phyloP scores from a whole-genome alignment of 768 basidiomycete genomes.

The Phylloporus sp. region DNA sequence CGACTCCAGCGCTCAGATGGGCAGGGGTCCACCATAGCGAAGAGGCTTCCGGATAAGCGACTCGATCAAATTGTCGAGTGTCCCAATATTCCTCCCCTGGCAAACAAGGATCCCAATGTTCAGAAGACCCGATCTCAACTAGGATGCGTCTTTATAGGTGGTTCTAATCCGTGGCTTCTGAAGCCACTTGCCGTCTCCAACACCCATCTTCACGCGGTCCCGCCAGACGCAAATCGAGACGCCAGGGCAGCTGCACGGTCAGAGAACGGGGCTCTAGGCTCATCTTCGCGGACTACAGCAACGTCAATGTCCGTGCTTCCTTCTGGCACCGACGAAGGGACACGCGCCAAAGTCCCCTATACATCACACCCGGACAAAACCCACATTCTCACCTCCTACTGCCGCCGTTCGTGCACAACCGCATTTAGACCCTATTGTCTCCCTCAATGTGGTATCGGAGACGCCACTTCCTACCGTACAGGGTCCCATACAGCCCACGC shows the following conservation, averaged over 20 bases:
- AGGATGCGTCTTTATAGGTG: constrained; percentile 43
- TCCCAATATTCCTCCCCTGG: too few species aligned
- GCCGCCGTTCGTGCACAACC: constrained; percentile 27
- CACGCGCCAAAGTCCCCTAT: constrained; percentile 19
- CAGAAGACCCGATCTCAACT: constrained; percentile 5
- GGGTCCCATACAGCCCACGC: constrained; percentile 8
- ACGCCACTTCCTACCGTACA: constrained; percentile 4
- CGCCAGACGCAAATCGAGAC: constrained; percentile 9
- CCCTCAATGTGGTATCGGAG: constrained; percentile 2
- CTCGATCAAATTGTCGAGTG: too few species aligned
- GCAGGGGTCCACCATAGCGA: too few species aligned
- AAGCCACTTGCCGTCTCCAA: constrained; percentile 6
- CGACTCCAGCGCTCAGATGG: constrained; percentile 30
- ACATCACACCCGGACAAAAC: constrained; percentile 8
- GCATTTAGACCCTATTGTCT: constrained; percentile 29
- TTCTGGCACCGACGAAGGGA: constrained; percentile 14
- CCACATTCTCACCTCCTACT: constrained; percentile 18
- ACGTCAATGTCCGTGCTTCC: constrained; percentile 35
- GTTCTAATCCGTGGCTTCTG: constrained; percentile 36
- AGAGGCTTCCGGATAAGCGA: too few species aligned
- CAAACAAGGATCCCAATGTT: constrained; percentile 12
- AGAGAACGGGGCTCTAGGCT: too few species aligned
- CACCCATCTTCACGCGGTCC: background rate
- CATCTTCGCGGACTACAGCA: constrained; percentile 10
- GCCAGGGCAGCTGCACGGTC: too few species aligned